Base-by-base conservation (phyloP, 2,329 filamentous ascomycete species). In the Triangularia verruculosa region DNA sequence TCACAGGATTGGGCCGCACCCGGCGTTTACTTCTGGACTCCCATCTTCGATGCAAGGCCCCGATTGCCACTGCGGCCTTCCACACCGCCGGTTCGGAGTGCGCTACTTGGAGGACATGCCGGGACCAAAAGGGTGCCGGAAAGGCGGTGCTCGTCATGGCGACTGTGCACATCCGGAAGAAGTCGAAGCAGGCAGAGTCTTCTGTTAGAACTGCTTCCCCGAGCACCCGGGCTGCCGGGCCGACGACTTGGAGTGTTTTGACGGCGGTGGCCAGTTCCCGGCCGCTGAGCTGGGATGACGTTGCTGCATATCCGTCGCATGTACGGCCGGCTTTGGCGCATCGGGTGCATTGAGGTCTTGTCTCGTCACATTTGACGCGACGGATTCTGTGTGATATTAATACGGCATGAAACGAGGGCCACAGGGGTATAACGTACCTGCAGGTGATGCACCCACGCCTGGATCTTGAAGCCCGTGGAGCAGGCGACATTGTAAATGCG, bases 31-130 rank as follows among this genome's bases (percentile, higher is more conserved):
- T 58, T 24, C 25, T 24, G 15, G 24, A 17, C 52, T 71, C 66
- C 69, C 61, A 70, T 1, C 69, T 66, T 17, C 72, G 72, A 43
- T 77, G 75, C 53, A 78, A 66, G 3, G 75, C 75, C 0, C 76
- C 76, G 2, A 78, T 53, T 0, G 75, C 75, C 5, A 75, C 71
- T 0, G 72, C 72, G 2, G 74, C 74, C 32, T 74, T 72, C 76
- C 75, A 77, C 0, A 75, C 71, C 4, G 76, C 74, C 8, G 74
- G 73, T 59, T 77, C 74, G 54, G 60, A 64, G 60, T 76, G 74
- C 0, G 76, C 74, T 1, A 75, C 65, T 68, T 77, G 75, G 0
- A 77, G 66, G 3, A 76, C 34, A 8, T 72, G 69, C 7, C 65
- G 63, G 8, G 67, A 70, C 76, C 75, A 77, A 56, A 77, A 77